Evolutionary conservation across 345 rosid species (phyloP).

Genomic region (Rhodamnia argentea): DNA sequence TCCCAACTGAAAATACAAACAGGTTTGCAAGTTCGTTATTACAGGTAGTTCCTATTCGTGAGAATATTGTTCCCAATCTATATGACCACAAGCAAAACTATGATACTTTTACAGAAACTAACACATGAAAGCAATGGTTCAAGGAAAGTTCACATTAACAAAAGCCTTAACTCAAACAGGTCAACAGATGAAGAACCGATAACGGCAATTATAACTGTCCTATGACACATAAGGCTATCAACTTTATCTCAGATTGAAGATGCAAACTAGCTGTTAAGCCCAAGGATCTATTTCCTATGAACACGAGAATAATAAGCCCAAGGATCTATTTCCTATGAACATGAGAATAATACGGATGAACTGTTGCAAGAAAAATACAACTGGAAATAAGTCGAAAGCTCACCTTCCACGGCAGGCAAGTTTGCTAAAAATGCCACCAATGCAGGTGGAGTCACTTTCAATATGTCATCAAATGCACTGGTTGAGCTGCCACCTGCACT

Average conservation of each 20-base stretch:
- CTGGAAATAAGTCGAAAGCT: neutral
- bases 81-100: neutral
- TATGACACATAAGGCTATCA: neutral
- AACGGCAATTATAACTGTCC: neutral
- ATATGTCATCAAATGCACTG: conserved; percentile 42
- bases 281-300: neutral
- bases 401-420: conserved; percentile 76
- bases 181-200: neutral
- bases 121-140: neutral
- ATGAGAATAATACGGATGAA: neutral
- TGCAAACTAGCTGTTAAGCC: neutral
- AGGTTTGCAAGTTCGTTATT: neutral
- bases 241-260: neutral
- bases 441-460: conserved; percentile 81
- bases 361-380: neutral
- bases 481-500: conserved; percentile 28
- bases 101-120: neutral
- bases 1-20: neutral
- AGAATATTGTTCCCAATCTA: neutral
- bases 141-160: neutral
- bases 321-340: neutral
- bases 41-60: neutral
- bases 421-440: conserved; percentile 57
- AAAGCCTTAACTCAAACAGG: neutral
- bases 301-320: neutral